phyloP scores from a whole-genome alignment of 768 basidiomycete species.

The Naganishia vishniacii region DNA sequence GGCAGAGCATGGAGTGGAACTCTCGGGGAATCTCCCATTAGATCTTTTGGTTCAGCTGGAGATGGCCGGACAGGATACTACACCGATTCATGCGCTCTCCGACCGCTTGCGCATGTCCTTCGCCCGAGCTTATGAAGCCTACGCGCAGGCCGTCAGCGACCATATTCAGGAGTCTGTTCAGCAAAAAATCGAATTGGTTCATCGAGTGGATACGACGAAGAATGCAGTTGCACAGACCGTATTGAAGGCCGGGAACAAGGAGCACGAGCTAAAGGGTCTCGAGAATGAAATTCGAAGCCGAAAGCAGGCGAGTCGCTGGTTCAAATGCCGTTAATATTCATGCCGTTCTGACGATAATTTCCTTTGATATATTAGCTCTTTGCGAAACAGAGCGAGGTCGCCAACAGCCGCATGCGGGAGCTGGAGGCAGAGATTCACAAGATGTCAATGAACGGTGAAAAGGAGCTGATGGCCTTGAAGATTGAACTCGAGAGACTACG shows the following conservation, averaged over 20 bases:
- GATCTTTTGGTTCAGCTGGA: slow-evolving; percentile 13
- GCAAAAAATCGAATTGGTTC: slow-evolving; percentile 13
- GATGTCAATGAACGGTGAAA: slow-evolving; percentile 41
- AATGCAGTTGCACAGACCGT: slow-evolving; percentile 15
- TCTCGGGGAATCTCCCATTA: background rate
- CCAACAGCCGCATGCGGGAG: slow-evolving; percentile 36
- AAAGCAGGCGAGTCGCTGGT: slow-evolving; percentile 37
- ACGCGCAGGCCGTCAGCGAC: slow-evolving; percentile 11
- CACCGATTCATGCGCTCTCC: slow-evolving; percentile 11
- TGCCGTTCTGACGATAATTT: too few species aligned
- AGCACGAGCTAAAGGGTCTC: slow-evolving; percentile 17
- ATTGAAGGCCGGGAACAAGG: slow-evolving; percentile 16
- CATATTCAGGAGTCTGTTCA: slow-evolving; percentile 10
- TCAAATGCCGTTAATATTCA: too few species aligned
- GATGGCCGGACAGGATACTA: slow-evolving; percentile 14
- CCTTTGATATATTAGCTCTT: slow-evolving; percentile 28
- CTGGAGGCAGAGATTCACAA: slow-evolving; percentile 42
- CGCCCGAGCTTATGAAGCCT: slow-evolving; percentile 6
- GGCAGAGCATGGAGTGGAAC: background rate
- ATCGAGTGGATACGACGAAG: slow-evolving; percentile 16
- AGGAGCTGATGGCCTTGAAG: slow-evolving; percentile 42
- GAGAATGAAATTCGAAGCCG: slow-evolving; percentile 32
- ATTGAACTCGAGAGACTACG: slow-evolving; percentile 42
- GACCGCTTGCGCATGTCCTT: background rate
- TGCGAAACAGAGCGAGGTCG: slow-evolving; percentile 36